A percentile compares a stretch with the other conserved stretches of the same genome.
Conservation (phyloP, 2,329 filamentous ascomycete genomes). For the Diaporthe aspalathi region DNA sequence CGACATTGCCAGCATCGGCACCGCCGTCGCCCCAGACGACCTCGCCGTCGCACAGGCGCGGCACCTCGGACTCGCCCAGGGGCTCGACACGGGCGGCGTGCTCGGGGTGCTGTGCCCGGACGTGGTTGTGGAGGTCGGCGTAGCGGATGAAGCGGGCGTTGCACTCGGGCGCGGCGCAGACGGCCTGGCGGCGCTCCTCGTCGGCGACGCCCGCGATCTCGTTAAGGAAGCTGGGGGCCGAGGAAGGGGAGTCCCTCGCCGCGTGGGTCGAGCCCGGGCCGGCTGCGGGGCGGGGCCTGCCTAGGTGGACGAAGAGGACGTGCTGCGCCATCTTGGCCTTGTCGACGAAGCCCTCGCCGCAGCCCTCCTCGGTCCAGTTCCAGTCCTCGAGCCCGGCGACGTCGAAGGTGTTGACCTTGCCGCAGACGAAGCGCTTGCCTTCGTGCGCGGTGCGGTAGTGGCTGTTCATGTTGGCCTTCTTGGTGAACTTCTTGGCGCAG, state of each 20-base stretch:
- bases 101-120: slow-evolving; percentile 48
- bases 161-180: slow-evolving; percentile 58
- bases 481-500: slow-evolving; percentile 83
- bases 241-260: background rate
- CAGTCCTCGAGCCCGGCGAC: slow-evolving; percentile 71
- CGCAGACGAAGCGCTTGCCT: slow-evolving; percentile 83
- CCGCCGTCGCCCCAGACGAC: background rate
- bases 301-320: slow-evolving; percentile 83
- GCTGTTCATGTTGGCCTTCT: slow-evolving; percentile 82
- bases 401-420: slow-evolving; percentile 69
- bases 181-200: slow-evolving; percentile 54
- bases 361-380: slow-evolving; percentile 72
- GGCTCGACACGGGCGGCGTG: slow-evolving; percentile 14
- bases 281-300: slow-evolving; percentile 58
- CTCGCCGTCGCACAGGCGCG: slow-evolving; percentile 34
- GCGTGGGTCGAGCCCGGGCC: slow-evolving; percentile 14
- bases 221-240: slow-evolving; percentile 51
- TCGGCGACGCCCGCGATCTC: slow-evolving; percentile 56
- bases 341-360: slow-evolving; percentile 79
- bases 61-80: slow-evolving; percentile 20
- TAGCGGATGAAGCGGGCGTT: slow-evolving; percentile 60
- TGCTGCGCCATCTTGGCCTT: slow-evolving; percentile 87
- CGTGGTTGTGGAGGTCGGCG: slow-evolving; percentile 61
- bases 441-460: slow-evolving; percentile 84
- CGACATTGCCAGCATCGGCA: background rate